Evolutionary conservation across 805 yeast species (phyloP).

Genomic region (Metschnikowia lachancei): DNA sequence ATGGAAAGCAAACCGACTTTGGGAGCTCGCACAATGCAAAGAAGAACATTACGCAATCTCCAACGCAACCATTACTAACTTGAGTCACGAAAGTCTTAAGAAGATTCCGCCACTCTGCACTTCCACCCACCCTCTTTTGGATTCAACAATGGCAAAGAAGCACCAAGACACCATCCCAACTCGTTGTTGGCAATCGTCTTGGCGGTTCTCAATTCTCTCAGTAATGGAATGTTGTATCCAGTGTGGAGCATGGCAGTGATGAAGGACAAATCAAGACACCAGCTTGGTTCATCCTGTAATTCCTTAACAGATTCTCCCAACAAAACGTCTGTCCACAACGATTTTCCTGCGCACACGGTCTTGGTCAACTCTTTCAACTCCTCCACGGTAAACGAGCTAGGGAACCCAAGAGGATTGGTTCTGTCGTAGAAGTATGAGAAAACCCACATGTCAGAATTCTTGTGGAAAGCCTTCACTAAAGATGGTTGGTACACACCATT

Average conservation of each 20-base stretch:
- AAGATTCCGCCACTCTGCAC: slow-evolving; percentile 45
- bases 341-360: slow-evolving; percentile 81
- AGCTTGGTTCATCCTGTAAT: slow-evolving; percentile 77
- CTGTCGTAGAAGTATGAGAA: slow-evolving; percentile 96
- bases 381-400: slow-evolving; percentile 76
- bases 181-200: slow-evolving; percentile 85
- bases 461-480: slow-evolving; percentile 69
- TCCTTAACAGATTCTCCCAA: slow-evolving; percentile 66
- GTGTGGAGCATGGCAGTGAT: slow-evolving; percentile 87
- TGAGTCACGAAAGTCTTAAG: no score
- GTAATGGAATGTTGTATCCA: slow-evolving; percentile 93
- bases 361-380: slow-evolving; percentile 81
- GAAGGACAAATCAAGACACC: slow-evolving; percentile 92
- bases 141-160: slow-evolving; percentile 86
- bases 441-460: slow-evolving; percentile 73
- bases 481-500: slow-evolving; percentile 98
- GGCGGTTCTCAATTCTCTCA: slow-evolving; percentile 89
- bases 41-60: neutral
- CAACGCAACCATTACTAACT: neutral
- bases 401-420: slow-evolving; percentile 93
- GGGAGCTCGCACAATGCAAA: neutral
- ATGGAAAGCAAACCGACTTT: no score
- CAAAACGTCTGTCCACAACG: slow-evolving; percentile 66
- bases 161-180: slow-evolving; percentile 98
- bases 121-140: slow-evolving; percentile 61